Evolutionary conservation across 495 filamentous ascomycete species (phyloP), one percentile per base, ranked within the genome.

Genomic region (Xylaria palmicola): DNA sequence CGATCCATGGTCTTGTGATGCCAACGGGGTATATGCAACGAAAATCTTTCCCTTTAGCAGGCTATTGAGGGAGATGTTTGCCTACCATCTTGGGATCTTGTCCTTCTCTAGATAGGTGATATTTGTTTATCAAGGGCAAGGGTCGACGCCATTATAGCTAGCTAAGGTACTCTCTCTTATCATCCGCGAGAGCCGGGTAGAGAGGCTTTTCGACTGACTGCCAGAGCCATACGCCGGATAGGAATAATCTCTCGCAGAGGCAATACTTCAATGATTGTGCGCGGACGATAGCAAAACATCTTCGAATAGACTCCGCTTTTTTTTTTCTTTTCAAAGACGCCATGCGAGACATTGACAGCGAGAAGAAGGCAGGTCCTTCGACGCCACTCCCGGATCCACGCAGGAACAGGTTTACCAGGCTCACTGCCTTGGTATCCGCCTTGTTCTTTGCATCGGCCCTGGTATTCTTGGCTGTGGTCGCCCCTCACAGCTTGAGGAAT

Each of bases 331-430:
- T 44, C 17, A 22, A 36, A 40, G 47, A 52, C 47, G 2, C 57
- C 57, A 60, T 60, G 57, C 19, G 43, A 12, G 57, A 44, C 37
- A 41, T 52, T 19, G 36, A 34, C 13, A n/a, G 36, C 37, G 48
- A 60, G 26, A 51, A 59, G 56, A 60, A 44, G 57, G 47, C 30
- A 6, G 57, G 45, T 15, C 48, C 57, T 52, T 60, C 57, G 19
- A 36, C 37, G 47, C n/a, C 10, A 5, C 26, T 24, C 12, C 37
- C 26, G 19, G 57, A 36, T 24, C 19, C 24, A 3, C 57, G 13
- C 34, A 43, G 39, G 57, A 60, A 44, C 1, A 32, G 44, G 45
- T 34, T 37, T 6, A 52, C 20, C 0, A 51, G 47, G 27, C 39
- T 60, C 37, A 52, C 17, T 2, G 19, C 26, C 47, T 22, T 52